Evolutionary conservation across 2,329 filamentous ascomycete species (phyloP), one percentile per base, ranked within the genome.

Genomic region (Penicillium paneum): DNA sequence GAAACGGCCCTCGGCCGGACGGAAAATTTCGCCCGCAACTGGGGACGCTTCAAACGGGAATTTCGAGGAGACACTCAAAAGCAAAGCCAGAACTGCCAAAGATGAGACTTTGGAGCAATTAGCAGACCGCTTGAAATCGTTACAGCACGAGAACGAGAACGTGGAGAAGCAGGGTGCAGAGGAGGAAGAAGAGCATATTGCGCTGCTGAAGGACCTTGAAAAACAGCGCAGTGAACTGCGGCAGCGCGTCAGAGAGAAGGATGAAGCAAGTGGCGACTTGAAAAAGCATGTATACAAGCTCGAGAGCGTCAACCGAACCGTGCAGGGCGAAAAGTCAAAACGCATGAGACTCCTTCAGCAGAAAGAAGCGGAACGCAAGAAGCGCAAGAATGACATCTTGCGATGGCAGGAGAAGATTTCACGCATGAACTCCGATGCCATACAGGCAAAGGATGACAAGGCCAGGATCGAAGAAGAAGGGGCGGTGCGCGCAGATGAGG

Each of bases 141-240:
- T 96, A 45, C 84, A 92, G 32, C 86, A 85, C 58, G 93, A 99
- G 61, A 91, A 90, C 10, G 91, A 96, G 42, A 90, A 91, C 44
- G 81, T 88, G 19, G 81, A 90, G 58, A 81, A 81, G 38, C 83
- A 90, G 66, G 86, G 89, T 24, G 78, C 68, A 15, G 76, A 79
- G 50, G 89, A 92, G 58, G 85, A 90, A 52, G 83, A 84, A 35
- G 89, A 93, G 49, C 85, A 84, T 55, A 83, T 83, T 60, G 77
- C 80, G n/a, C 75, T 83, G 49, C 76, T 90, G 60, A 82, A 84
- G 36, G 84, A 89, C 41, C 70, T 96, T 31, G 84, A 87, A 51
- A 85, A 85, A 55, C 90, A 96, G 65, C 88, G 90, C 56, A 90
- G 95, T 61, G 83, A 87, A 47, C 85, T 96, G 70, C 87, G 83